phyloP scores from a whole-genome alignment of 129 eudicot species.

The Ambrosia artemisiifolia region DNA sequence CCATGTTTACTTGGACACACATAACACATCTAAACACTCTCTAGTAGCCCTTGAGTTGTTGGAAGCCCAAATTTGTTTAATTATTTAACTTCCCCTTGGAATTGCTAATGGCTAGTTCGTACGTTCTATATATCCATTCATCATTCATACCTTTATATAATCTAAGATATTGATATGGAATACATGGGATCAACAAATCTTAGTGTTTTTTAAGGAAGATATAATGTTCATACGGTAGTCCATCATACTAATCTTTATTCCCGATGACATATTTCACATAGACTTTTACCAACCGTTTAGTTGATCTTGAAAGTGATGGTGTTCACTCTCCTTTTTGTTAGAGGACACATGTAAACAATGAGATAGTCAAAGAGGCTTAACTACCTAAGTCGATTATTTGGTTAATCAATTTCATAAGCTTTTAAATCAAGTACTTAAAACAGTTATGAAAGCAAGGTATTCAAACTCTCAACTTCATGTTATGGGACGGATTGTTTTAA shows the following conservation, averaged over 20 bases:
- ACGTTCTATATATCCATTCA: neutral
- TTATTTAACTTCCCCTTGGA: neutral
- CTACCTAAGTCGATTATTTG: too few relatives aligned
- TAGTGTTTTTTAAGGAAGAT: neutral
- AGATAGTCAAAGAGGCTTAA: too few relatives aligned
- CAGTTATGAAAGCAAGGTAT: too few relatives aligned
- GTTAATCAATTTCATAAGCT: neutral
- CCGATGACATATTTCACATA: too few relatives aligned
- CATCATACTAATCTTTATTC: too few relatives aligned
- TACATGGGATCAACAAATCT: neutral
- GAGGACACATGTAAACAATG: too few relatives aligned
- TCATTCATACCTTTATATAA: neutral
- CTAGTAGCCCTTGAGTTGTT: neutral
- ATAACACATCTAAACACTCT: neutral
- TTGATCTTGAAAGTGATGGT: too few relatives aligned
- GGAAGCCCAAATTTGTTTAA: neutral
- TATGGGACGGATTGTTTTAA: neutral
- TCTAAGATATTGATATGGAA: neutral
- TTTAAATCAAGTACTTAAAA: too few relatives aligned
- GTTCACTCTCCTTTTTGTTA: too few relatives aligned
- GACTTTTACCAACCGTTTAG: too few relatives aligned
- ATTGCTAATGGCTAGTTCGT: neutral
- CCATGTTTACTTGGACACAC: neutral
- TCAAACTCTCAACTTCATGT: neutral
- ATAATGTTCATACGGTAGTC: too few relatives aligned